These are phyloP conservation scores for Colletotrichum sp. DNA, from an alignment of 2,329 filamentous ascomycete genomes.

Conservation along the genomic window DNA sequence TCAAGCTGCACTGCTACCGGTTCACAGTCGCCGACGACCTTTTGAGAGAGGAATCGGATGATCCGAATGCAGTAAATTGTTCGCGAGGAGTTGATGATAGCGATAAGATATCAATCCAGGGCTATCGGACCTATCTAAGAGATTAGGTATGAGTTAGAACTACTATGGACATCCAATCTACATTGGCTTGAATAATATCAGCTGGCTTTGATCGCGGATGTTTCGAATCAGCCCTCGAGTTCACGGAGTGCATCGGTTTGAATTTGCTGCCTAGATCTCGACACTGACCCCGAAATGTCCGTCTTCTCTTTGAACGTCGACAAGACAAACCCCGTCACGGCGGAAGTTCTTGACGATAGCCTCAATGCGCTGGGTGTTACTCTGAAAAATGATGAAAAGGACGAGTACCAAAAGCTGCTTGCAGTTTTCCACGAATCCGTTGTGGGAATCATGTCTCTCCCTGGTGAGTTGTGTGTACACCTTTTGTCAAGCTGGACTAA, in stretches of 20 bases:
- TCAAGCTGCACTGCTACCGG: not conserved
- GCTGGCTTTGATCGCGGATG: not conserved
- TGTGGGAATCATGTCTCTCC: not conserved
- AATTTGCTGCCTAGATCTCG: not conserved
- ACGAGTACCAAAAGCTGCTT: constrained; percentile 2
- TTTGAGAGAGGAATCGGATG: not conserved
- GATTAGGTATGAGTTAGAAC: not conserved
- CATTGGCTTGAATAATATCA: not conserved
- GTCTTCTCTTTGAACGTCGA: constrained; percentile 8
- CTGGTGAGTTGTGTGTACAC: not conserved
- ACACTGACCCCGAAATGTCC: not conserved
- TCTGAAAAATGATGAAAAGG: not conserved
- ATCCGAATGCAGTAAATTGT: not conserved
- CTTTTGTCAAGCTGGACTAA: not conserved
- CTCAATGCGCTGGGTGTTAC: not conserved
- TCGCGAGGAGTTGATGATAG: not conserved
- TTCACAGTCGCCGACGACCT: not conserved
- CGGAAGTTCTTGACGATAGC: not conserved
- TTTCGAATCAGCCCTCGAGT: not conserved
- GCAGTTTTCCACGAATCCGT: constrained; percentile 9
- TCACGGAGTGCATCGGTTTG: not conserved
- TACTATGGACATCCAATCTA: not conserved
- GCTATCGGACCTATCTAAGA: not conserved
- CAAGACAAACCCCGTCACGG: not conserved
- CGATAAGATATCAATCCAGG: not conserved